A percentile compares a stretch with the other conserved stretches of the same genome.
These are phyloP conservation scores for Boletus patriciae DNA, from an alignment of 768 basidiomycete genomes.

Conservation along the genomic window DNA sequence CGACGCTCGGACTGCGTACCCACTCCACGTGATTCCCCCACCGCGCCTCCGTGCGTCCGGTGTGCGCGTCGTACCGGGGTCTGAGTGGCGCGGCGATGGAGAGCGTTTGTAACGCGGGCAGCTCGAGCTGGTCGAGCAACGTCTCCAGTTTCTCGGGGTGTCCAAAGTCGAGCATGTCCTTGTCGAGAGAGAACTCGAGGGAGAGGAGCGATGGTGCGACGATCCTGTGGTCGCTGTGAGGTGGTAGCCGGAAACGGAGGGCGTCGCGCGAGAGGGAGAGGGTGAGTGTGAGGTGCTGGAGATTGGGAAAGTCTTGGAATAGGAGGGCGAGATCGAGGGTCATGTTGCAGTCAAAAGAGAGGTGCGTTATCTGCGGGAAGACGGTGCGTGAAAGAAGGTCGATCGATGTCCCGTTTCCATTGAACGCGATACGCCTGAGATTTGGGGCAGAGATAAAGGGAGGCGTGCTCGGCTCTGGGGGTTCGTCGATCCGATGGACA, in stretches of 20 bases:
- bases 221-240: background rate
- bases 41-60: background rate
- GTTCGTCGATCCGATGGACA: constrained; percentile 5
- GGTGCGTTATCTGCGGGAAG: constrained; percentile 23
- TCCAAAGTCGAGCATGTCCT: constrained; percentile 22
- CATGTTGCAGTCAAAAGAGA: constrained; percentile 21
- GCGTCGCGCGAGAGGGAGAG: constrained; percentile 12
- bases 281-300: constrained; percentile 17
- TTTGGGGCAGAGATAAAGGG: constrained; percentile 14
- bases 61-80: background rate
- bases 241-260: constrained; percentile 11
- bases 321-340: constrained; percentile 21
- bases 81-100: constrained; percentile 5
- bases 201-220: constrained; percentile 7
- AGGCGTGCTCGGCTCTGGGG: background rate
- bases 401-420: constrained; percentile 11
- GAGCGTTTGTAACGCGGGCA: constrained; percentile 21
- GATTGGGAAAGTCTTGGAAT: constrained; percentile 17
- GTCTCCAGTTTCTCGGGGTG: constrained; percentile 14
- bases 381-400: constrained; percentile 18
- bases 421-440: constrained; percentile 16
- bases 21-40: constrained; percentile 13
- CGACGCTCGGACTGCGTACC: constrained; percentile 14
- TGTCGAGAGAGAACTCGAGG: constrained; percentile 23
- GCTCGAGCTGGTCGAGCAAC: constrained; percentile 23